Evolutionary conservation across 2,329 filamentous ascomycete species (phyloP).

Genomic region (Aspergillus fructus): DNA sequence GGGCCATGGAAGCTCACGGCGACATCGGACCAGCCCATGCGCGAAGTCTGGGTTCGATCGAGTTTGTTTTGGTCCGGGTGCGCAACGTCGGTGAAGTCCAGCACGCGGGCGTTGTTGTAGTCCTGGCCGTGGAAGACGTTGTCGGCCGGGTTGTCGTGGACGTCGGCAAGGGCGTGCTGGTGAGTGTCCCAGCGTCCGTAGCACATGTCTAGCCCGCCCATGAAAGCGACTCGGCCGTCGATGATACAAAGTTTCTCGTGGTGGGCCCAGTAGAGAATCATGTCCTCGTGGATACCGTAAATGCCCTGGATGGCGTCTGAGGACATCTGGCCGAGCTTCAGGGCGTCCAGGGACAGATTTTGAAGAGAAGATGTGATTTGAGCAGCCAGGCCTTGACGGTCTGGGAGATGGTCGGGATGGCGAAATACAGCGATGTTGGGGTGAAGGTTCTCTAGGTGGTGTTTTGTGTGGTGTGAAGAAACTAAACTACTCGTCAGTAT

Average conservation of each 20-base stretch:
- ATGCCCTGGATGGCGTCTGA: constrained; percentile 72
- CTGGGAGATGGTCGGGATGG: constrained; percentile 83
- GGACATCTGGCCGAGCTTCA: constrained; percentile 63
- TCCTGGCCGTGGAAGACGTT: constrained; percentile 88
- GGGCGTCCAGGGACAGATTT: constrained; percentile 55
- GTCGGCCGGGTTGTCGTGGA: constrained; percentile 73
- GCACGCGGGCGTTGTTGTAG: constrained; percentile 84
- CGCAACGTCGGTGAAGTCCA: constrained; percentile 74
- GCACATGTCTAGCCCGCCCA: constrained; percentile 86
- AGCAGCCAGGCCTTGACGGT: constrained; percentile 64
- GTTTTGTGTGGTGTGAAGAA: constrained; percentile 73
- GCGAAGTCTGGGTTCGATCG: constrained; percentile 72
- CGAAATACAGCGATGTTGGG: constrained; percentile 85
- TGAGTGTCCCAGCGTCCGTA: constrained; percentile 89
- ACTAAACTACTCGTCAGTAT: constrained; percentile 41
- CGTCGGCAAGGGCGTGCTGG: constrained; percentile 80
- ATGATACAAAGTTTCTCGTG: constrained; percentile 88
- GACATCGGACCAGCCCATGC: constrained; percentile 93
- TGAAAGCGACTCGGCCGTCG: constrained; percentile 78
- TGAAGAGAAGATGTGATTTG: constrained; percentile 57
- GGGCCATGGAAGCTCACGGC: constrained; percentile 73
- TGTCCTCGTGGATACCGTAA: constrained; percentile 77
- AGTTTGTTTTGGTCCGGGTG: constrained; percentile 86
- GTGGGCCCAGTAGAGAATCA: constrained; percentile 88
- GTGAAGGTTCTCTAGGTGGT: constrained; percentile 72